phyloP scores from a whole-genome alignment of 345 rosid species.

The Rhizophora apiculata region DNA sequence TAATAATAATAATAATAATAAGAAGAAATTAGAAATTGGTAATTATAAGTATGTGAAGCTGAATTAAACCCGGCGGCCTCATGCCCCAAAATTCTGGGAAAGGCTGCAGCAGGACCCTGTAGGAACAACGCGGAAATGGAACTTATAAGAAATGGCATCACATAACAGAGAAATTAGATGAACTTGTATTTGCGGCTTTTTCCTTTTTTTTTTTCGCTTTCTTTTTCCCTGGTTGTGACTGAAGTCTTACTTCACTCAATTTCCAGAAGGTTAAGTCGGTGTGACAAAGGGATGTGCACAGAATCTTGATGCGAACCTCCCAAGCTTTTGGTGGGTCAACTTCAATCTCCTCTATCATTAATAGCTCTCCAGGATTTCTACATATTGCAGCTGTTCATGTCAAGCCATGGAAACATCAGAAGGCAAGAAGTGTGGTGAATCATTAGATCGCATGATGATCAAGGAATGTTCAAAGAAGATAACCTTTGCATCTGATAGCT shows the following conservation, averaged over 20 bases:
- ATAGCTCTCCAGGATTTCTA: constrained; percentile 46
- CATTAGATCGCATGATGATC: too few relatives aligned
- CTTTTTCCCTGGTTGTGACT: too few relatives aligned
- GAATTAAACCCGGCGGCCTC: constrained; percentile 61
- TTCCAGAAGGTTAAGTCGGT: constrained; percentile 54
- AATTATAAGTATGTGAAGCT: background rate
- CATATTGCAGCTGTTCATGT: constrained; percentile 11
- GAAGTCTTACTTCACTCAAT: constrained; percentile 24
- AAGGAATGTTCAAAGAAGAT: too few relatives aligned
- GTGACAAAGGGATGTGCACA: constrained; percentile 76
- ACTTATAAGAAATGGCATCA: background rate
- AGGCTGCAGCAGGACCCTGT: constrained; percentile 41
- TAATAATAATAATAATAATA: background rate
- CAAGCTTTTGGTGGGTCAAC: constrained; percentile 70
- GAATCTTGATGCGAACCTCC: constrained; percentile 65
- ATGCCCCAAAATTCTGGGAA: constrained; percentile 70
- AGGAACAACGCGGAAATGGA: background rate
- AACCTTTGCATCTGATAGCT: constrained; percentile 64
- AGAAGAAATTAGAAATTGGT: background rate
- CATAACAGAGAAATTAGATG: background rate
- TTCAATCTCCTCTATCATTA: constrained; percentile 52
- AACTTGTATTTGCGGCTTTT: constrained; percentile 3
- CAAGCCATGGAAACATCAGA: background rate
- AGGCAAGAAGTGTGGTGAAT: background rate
- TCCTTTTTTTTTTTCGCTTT: too few relatives aligned